phyloP scores from a whole-genome alignment of 176 grass and related monocot genomes.

The Tillandsia leiboldiana region DNA sequence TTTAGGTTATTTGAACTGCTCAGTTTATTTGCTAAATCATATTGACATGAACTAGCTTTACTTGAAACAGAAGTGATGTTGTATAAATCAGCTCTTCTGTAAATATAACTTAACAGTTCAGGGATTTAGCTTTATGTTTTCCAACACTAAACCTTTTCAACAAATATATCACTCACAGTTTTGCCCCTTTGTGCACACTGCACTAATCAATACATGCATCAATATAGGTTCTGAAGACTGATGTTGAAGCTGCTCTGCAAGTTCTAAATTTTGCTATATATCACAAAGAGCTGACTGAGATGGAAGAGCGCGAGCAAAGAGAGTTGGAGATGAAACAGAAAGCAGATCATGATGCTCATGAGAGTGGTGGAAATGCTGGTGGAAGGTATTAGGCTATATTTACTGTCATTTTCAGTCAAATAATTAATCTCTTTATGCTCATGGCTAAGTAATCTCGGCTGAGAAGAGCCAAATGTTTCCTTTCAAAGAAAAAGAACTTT shows the following conservation, averaged over 20 bases:
- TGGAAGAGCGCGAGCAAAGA: conserved; percentile 85
- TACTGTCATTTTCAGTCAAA: not conserved
- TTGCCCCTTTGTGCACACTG: not conserved
- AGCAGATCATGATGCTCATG: conserved; percentile 51
- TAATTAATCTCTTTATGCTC: not conserved
- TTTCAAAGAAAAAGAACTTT: no score
- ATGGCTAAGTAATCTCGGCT: no score
- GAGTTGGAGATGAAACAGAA: conserved; percentile 77
- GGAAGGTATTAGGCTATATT: conserved; percentile 31
- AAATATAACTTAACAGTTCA: no score
- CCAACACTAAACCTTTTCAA: not conserved
- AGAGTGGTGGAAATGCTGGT: conserved; percentile 31
- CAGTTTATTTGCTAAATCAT: not conserved
- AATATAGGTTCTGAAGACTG: conserved; percentile 64
- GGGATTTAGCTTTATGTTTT: not conserved
- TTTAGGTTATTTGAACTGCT: conserved; percentile 6
- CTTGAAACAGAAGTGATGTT: not conserved
- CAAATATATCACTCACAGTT: not conserved
- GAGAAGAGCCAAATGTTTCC: no score
- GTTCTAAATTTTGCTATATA: conserved; percentile 96
- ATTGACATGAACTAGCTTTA: not conserved
- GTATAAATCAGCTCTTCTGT: no score
- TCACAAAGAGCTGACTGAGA: conserved; percentile 92
- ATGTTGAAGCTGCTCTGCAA: conserved; percentile 89
- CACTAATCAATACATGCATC: conserved; percentile 1